Conservation (phyloP, 2,329 filamentous ascomycete species). For the Pseudogymnoascus sp. region DNA sequence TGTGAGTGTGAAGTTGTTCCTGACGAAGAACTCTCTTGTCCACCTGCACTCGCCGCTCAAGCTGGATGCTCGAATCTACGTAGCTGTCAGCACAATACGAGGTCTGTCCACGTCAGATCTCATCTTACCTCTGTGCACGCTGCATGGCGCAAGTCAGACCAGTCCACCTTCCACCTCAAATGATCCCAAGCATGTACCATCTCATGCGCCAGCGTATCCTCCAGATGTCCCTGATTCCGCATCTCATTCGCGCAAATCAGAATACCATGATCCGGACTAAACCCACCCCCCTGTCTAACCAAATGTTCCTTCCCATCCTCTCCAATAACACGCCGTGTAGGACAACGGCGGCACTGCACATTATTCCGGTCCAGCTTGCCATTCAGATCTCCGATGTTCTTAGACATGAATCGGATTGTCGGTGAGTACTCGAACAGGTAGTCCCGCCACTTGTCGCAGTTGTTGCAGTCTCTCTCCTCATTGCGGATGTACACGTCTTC, state of each 20-base stretch:
- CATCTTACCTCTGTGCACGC: slow-evolving; percentile 79
- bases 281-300: slow-evolving; percentile 66
- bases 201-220: slow-evolving; percentile 93
- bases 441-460: slow-evolving; percentile 74
- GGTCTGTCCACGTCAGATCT: background rate
- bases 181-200: slow-evolving; percentile 98
- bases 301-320: slow-evolving; percentile 36
- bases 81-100: slow-evolving; percentile 17
- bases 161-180: slow-evolving; percentile 83
- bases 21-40: slow-evolving; percentile 73
- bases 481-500: slow-evolving; percentile 66
- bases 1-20: slow-evolving; percentile 80
- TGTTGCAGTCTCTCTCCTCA: slow-evolving; percentile 69
- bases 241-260: slow-evolving; percentile 89
- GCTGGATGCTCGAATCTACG: slow-evolving; percentile 81
- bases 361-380: slow-evolving; percentile 66
- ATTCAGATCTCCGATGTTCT: slow-evolving; percentile 73
- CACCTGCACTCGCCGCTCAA: slow-evolving; percentile 92
- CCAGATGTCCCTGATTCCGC: slow-evolving; percentile 68
- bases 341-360: slow-evolving; percentile 76
- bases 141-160: slow-evolving; percentile 73
- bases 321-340: slow-evolving; percentile 40
- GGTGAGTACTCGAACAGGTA: slow-evolving; percentile 82
- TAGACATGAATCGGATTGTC: slow-evolving; percentile 75
- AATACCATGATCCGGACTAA: slow-evolving; percentile 80